These are phyloP conservation scores for Arabidopsis arenosa DNA, from an alignment of 345 rosid species.

Conservation along the genomic window DNA sequence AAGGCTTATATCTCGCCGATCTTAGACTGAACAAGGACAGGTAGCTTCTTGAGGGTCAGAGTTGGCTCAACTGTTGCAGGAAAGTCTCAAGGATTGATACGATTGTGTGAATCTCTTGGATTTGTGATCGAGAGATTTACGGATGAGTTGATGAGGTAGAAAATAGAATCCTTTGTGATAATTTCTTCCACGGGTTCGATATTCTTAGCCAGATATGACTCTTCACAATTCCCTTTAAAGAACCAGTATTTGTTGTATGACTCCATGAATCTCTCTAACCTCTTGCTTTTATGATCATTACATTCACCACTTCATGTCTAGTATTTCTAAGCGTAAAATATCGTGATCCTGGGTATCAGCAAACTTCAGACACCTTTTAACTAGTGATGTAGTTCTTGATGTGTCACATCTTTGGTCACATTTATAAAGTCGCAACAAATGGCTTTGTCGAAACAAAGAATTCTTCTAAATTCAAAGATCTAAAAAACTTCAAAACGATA, in stretches of 20 bases:
- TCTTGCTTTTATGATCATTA: constrained; percentile 20
- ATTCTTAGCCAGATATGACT: constrained; percentile 25
- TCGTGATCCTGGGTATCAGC: neutral
- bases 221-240: constrained; percentile 10
- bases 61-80: constrained; percentile 18
- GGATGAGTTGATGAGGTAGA: constrained; percentile 31
- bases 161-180: constrained; percentile 35
- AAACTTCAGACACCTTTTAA: neutral
- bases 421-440: no score
- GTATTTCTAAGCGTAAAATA: neutral
- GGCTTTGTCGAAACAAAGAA: no score
- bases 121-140: constrained; percentile 7
- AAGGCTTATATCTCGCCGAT: neutral
- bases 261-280: constrained; percentile 30
- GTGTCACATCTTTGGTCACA: no score
- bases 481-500: no score
- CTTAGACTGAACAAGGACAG: constrained; percentile 3
- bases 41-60: constrained; percentile 20
- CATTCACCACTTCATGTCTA: neutral
- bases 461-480: neutral
- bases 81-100: constrained; percentile 2
- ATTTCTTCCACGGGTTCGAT: constrained; percentile 33
- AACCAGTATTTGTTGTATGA: constrained; percentile 22
- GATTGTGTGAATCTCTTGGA: constrained; percentile 7
- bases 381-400: no score